Evolutionary conservation across 805 yeast genomes (phyloP).

Genomic region (Myxozyma udenii): DNA sequence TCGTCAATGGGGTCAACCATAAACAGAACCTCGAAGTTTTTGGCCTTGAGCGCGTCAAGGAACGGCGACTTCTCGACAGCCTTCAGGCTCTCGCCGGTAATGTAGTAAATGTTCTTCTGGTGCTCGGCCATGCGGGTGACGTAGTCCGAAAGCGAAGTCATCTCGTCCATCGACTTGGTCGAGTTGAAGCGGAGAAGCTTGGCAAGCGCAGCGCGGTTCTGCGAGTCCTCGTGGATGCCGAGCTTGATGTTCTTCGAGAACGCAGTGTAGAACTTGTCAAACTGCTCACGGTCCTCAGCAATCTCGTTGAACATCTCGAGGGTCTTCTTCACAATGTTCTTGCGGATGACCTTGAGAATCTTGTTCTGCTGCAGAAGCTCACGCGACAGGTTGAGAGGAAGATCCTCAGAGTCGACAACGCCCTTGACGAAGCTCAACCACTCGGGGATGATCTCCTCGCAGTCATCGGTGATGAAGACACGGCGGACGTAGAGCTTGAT

Average conservation of each 20-base stretch:
- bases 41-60: conserved; percentile 97
- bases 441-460: conserved; percentile 98
- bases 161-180: conserved; percentile 90
- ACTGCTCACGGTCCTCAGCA: conserved; percentile 98
- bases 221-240: conserved; percentile 98
- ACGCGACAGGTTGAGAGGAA: conserved; percentile 99
- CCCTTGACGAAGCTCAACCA: conserved; percentile 97
- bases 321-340: conserved; percentile 97
- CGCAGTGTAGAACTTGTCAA: conserved; percentile 96
- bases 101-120: conserved; percentile 98
- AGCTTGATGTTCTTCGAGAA: conserved; percentile 97
- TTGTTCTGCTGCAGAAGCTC: conserved; percentile 99
- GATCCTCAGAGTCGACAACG: conserved; percentile 99
- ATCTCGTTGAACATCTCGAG: conserved; percentile 99
- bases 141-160: conserved; percentile 92
- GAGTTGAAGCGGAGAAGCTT: conserved; percentile 96
- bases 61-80: conserved; percentile 99
- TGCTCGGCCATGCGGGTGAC: conserved; percentile 99
- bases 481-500: conserved; percentile 98
- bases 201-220: conserved; percentile 93
- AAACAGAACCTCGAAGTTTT: conserved; percentile 97
- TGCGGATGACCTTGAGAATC: conserved; percentile 98
- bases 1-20: conserved; percentile 99
- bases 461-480: conserved; percentile 99
- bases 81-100: conserved; percentile 97